Evolutionary conservation across 2,329 filamentous ascomycete genomes (phyloP), one percentile per base, ranked within the genome.

Genomic region (Ambrosiella cleistominuta): DNA sequence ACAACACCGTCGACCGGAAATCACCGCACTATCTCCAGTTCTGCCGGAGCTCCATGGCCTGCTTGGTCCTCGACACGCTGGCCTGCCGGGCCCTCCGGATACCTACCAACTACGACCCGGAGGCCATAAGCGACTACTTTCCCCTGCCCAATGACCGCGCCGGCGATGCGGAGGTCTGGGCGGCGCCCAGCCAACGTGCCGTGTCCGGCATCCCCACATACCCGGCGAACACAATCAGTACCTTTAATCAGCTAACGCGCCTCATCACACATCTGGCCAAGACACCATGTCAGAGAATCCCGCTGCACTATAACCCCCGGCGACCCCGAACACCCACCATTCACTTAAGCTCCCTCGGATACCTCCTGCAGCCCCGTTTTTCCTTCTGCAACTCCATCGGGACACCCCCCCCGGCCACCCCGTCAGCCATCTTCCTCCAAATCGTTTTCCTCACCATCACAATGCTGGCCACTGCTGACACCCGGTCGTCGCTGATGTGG

Each of bases 81-180:
- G 66, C 82, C 12, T 75, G 77, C 7, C 66, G 77, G 15, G 71
- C 75, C 7, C 69, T 81, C 2, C 69, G 72, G n/a, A 72, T 72
- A 39, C 68, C 71, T 8, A 71, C 77, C 1, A 75, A 78, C 64
- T 70, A 83, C 58, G 65, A 68, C 8, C 70, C 72, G 12, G 75
- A 79, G 56, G 66, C 79, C 35, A 67, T 71, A n/a, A 66, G 68
- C 42, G 65, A 67, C 55, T 60, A 74, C 37, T 74, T 75, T 8
- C 67, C 69, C 2, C 70, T 85, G 1, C 73, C 79, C 35, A 82
- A 86, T 66, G 81, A 85, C 63, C 82, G 82, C 1, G 69, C 83
- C 17, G 85, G 88, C 64, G 83, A 88, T 69, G 88, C 84, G 84
- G 80, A 85, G 62, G 80, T 82, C 1, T 88, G 85, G 85, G 73